Conservation (phyloP, 352 stramenopile species). For the Phytopythium sindhum region DNA sequence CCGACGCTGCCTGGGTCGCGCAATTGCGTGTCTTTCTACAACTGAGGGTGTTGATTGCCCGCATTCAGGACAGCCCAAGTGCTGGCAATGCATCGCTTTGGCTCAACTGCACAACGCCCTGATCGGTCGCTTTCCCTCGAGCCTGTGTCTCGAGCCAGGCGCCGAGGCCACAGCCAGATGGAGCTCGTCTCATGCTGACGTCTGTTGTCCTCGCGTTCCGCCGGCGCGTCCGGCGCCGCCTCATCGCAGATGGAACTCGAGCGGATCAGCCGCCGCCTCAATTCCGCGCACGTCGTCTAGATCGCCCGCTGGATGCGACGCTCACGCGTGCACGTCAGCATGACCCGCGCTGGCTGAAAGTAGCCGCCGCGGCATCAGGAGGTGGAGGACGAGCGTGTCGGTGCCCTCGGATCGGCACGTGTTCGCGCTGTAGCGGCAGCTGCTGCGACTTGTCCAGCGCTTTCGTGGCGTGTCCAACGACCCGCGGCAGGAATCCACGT, state of each 20-base stretch:
- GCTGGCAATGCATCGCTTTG: too few relatives aligned
- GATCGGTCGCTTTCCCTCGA: too few relatives aligned
- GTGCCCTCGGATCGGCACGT: too few relatives aligned
- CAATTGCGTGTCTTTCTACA: too few relatives aligned
- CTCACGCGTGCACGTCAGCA: neutral
- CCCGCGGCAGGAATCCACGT: neutral
- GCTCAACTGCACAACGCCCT: too few relatives aligned
- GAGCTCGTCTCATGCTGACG: too few relatives aligned
- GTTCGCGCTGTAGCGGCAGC: neutral
- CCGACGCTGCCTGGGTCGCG: too few relatives aligned
- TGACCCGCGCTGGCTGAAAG: too few relatives aligned
- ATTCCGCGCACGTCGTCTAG: neutral
- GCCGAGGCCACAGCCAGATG: too few relatives aligned
- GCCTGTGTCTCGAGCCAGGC: neutral
- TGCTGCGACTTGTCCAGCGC: slow-evolving; percentile 5
- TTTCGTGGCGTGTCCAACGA: slow-evolving; percentile 6
- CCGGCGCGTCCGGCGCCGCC: neutral
- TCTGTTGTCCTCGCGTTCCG: neutral
- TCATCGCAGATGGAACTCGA: neutral
- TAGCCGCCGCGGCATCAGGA: too few relatives aligned
- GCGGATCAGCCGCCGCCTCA: neutral
- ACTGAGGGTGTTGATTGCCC: too few relatives aligned
- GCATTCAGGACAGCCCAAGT: too few relatives aligned
- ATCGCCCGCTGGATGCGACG: neutral
- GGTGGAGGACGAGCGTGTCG: neutral